Conservation (phyloP, 148 eudicot species). For the Salicornia ramosissima region DNA sequence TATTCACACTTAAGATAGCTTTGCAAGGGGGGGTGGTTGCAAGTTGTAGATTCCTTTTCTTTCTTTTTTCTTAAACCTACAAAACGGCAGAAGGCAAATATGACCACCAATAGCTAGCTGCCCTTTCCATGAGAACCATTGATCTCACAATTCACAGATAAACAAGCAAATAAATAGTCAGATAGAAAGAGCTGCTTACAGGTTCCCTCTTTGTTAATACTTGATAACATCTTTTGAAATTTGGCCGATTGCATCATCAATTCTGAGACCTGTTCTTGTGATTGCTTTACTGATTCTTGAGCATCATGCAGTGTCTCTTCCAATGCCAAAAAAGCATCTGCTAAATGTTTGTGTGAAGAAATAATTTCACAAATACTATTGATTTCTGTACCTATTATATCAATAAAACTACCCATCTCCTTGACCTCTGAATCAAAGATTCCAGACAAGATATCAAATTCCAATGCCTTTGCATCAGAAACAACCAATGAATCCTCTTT, state of each 20-base stretch:
- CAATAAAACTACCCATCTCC: slow-evolving; percentile 45
- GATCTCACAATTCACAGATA: neutral
- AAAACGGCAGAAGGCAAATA: neutral
- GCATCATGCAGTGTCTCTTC: slow-evolving; percentile 57
- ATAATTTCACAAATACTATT: slow-evolving; percentile 34
- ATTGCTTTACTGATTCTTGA: slow-evolving; percentile 65
- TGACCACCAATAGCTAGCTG: neutral
- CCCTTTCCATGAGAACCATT: neutral
- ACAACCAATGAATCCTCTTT: slow-evolving; percentile 33
- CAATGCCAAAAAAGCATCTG: slow-evolving; percentile 32
- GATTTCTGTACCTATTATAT: slow-evolving; percentile 46
- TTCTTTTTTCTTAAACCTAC: too few species aligned
- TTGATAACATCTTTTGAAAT: slow-evolving; percentile 51
- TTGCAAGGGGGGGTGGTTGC: too few species aligned
- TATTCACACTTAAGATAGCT: too few species aligned
- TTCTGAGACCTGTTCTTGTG: slow-evolving; percentile 62
- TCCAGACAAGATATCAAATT: slow-evolving; percentile 72
- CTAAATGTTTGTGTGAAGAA: slow-evolving; percentile 41
- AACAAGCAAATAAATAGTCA: neutral
- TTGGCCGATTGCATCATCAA: slow-evolving; percentile 56
- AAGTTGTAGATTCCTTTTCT: too few species aligned
- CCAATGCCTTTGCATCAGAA: slow-evolving; percentile 48
- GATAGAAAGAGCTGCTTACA: slow-evolving; percentile 32
- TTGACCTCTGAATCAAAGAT: slow-evolving; percentile 65
- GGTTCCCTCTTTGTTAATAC: slow-evolving; percentile 36